Percentiles rank a stretch among this genome's conserved stretches.
Conservation (phyloP, 345 rosid species). For the Melastoma malabathricum region DNA sequence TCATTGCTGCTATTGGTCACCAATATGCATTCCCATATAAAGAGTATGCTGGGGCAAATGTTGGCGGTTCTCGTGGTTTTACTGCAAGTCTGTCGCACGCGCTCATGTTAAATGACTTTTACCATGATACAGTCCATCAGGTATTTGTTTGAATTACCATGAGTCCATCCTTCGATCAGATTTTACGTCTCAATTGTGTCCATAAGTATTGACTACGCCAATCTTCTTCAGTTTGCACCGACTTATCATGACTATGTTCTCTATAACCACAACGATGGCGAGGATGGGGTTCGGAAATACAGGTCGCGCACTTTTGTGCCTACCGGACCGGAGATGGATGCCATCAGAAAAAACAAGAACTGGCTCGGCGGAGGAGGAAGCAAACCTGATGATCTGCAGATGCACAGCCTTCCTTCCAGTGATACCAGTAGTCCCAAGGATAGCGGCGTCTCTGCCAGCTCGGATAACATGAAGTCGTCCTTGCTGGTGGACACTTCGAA, state of each 20-base stretch:
- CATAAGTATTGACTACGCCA: slow-evolving; percentile 1
- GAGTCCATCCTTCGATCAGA: background rate
- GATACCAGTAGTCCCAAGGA: slow-evolving; percentile 48
- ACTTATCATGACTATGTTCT: slow-evolving; percentile 96
- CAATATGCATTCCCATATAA: slow-evolving; percentile 93
- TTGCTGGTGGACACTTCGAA: slow-evolving; percentile 57
- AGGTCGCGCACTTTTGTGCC: slow-evolving; percentile 94
- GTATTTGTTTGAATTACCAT: slow-evolving; percentile 17
- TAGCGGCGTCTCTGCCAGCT: slow-evolving; percentile 18
- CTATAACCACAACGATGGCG: slow-evolving; percentile 78
- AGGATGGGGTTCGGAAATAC: slow-evolving; percentile 82
- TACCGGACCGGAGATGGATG: slow-evolving; percentile 97
- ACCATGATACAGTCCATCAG: slow-evolving; percentile 99
- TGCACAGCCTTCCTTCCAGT: slow-evolving; percentile 49
- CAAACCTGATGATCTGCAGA: slow-evolving; percentile 66
- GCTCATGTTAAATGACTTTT: slow-evolving; percentile 78
- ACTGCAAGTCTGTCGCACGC: slow-evolving; percentile 83
- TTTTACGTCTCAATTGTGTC: background rate
- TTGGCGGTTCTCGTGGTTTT: slow-evolving; percentile 62
- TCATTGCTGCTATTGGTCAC: slow-evolving; percentile 87
- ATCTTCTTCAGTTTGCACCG: slow-evolving; percentile 68
- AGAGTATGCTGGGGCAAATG: slow-evolving; percentile 96
- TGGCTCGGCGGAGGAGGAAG: slow-evolving; percentile 26
- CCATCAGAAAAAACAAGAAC: slow-evolving; percentile 71
- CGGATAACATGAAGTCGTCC: slow-evolving; percentile 62